Conservation (phyloP, 108 stramenopile genomes). For the Nannochloropsis oceanica region DNA sequence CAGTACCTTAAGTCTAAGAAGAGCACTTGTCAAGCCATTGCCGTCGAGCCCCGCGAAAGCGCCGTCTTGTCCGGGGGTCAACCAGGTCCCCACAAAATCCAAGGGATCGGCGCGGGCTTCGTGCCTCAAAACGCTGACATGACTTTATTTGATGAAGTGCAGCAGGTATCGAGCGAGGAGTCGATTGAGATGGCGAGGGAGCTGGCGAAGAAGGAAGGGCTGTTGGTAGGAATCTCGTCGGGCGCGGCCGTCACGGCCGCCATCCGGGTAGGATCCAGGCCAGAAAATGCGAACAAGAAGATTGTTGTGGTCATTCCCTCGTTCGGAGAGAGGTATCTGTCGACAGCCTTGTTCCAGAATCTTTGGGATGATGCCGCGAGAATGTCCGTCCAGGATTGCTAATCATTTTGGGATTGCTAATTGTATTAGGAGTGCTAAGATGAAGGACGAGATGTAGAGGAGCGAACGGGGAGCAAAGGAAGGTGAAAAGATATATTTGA, state of each 20-base stretch:
- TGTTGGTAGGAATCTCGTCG: constrained; percentile 37
- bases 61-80: constrained; percentile 49
- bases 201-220: constrained; percentile 38
- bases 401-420: background rate
- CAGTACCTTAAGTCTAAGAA: constrained; percentile 37
- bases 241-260: constrained; percentile 32
- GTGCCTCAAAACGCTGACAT: constrained; percentile 69
- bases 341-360: constrained; percentile 33
- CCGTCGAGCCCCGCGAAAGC: constrained; percentile 35
- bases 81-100: constrained; percentile 71
- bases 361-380: constrained; percentile 4
- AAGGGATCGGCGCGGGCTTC: constrained; percentile 74
- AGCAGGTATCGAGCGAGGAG: constrained; percentile 26
- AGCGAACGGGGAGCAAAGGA: too few species aligned
- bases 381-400: background rate
- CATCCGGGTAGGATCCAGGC: background rate
- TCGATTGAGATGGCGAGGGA: constrained; percentile 36
- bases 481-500: too few species aligned
- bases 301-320: constrained; percentile 39
- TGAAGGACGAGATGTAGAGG: too few species aligned
- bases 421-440: too few species aligned
- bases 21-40: constrained; percentile 15
- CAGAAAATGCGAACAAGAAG: constrained; percentile 36
- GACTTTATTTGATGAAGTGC: constrained; percentile 39
- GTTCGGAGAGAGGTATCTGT: constrained; percentile 39